Base-by-base conservation (phyloP, 768 basidiomycete genomes). In the Boletales sp. region DNA sequence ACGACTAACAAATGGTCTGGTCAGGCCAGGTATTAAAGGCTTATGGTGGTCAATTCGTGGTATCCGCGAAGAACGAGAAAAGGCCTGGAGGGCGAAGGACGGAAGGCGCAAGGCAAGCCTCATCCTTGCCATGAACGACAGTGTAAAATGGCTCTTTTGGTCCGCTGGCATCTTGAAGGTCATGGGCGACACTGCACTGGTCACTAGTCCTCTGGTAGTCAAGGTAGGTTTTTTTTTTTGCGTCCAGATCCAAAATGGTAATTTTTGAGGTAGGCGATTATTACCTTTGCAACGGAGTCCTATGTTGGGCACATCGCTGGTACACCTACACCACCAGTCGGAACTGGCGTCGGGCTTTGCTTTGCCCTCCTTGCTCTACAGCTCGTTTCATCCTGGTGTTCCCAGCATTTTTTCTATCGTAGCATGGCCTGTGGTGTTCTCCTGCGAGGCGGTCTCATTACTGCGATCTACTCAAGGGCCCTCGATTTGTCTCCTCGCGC, bases 351-450 rank as follows among this genome's bases (percentile, higher is more conserved):
- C n/a, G 91, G 90, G 2, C 76, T 90, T 18, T 79, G 83, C 1
- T 77, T 95, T 55, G 79, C 67, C 21, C 76, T 97, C 1, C 72
- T 94, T 49, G 64, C 70, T 17, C 73, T 96, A 57, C 86, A 91
- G 59, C 45, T 90, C 32, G 62, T 84, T 33, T 64, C 83, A 0
- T 87, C 87, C 1, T 58, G 91, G 47, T 81, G 80, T 57, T 76
- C 79, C 8, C 82, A 94, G 52, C 90, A 93, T 58, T 94, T 88
- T 69, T 92, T 93, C 75, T 90, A 91, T 63, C 80, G 87, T 9
- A 73, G 75, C 34, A 76, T 81, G 28, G 81, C 82, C 1, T 79
- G 83, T 11, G 94, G 94, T 21, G 90, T 94, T 3, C 77, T 93
- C 14, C 62, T 89, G 13, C 83, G 94, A 32, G 86, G 85, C 9